Percentiles rank a stretch among this genome's conserved stretches.
These are phyloP conservation scores for Flaveria sonorensis DNA, from an alignment of 129 eudicot species.

Conservation along the genomic window DNA sequence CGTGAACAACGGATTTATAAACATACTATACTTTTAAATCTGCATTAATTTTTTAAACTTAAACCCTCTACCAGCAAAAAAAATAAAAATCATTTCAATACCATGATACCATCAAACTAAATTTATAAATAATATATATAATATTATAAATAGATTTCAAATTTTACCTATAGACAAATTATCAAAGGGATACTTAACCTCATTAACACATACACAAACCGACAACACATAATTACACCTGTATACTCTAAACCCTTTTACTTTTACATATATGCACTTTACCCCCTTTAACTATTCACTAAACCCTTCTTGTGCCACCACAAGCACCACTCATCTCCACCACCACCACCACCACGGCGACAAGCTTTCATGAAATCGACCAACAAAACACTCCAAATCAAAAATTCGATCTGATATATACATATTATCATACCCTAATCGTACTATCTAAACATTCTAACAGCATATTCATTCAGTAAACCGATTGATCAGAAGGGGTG, in stretches of 20 bases:
- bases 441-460: background rate
- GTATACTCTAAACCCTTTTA: slow-evolving; percentile 1
- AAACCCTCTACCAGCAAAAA: too few relatives aligned
- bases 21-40: too few relatives aligned
- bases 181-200: background rate
- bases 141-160: too few relatives aligned
- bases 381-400: slow-evolving; percentile 18
- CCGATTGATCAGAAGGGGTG: background rate
- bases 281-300: slow-evolving; percentile 32
- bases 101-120: too few relatives aligned
- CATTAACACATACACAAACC: background rate
- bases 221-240: background rate
- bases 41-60: too few relatives aligned
- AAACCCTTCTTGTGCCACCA: slow-evolving; percentile 18
- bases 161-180: too few relatives aligned
- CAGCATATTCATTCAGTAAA: background rate
- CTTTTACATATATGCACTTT: slow-evolving; percentile 13
- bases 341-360: slow-evolving; percentile 3
- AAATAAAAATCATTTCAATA: too few relatives aligned
- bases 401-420: background rate
- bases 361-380: background rate
- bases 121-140: too few relatives aligned
- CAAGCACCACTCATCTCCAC: background rate
- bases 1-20: too few relatives aligned
- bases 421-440: slow-evolving; percentile 13